Evolutionary conservation across 768 basidiomycete genomes (phyloP).

Genomic region (Rhodotorula graminis): DNA sequence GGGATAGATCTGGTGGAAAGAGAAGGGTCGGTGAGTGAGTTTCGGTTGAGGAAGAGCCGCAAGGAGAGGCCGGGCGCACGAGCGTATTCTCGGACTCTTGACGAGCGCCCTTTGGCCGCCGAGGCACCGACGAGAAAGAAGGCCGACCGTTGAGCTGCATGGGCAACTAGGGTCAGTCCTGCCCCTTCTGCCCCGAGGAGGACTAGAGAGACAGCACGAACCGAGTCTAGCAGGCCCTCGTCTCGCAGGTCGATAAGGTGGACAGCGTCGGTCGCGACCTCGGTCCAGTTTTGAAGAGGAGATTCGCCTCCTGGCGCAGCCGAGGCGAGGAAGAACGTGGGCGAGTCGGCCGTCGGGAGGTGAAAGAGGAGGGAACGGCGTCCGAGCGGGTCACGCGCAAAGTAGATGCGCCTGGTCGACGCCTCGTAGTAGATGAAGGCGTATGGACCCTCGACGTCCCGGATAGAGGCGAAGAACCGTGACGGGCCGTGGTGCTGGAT

Average conservation of each 20-base stretch:
- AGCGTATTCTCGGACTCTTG: neutral
- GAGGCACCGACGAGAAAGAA: constrained; percentile 8
- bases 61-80: neutral
- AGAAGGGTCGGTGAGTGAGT: neutral
- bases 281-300: constrained; percentile 55
- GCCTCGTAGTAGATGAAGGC: constrained; percentile 70
- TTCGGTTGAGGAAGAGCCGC: too few species aligned
- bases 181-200: too few species aligned
- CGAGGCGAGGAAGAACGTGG: constrained; percentile 63
- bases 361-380: constrained; percentile 77
- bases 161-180: neutral
- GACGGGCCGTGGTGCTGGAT: constrained; percentile 46
- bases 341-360: constrained; percentile 52
- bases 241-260: constrained; percentile 7
- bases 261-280: constrained; percentile 17
- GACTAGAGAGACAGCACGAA: neutral
- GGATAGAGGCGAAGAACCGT: constrained; percentile 56
- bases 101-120: constrained; percentile 4
- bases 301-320: constrained; percentile 59
- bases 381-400: constrained; percentile 76
- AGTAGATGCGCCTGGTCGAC: constrained; percentile 56
- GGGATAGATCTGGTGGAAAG: constrained; percentile 29
- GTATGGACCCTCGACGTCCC: constrained; percentile 76
- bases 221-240: constrained; percentile 12
- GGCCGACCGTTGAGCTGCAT: constrained; percentile 1